These are phyloP conservation scores for Stephanodiscus minutulus DNA, from an alignment of 108 stramenopile genomes.

Conservation along the genomic window DNA sequence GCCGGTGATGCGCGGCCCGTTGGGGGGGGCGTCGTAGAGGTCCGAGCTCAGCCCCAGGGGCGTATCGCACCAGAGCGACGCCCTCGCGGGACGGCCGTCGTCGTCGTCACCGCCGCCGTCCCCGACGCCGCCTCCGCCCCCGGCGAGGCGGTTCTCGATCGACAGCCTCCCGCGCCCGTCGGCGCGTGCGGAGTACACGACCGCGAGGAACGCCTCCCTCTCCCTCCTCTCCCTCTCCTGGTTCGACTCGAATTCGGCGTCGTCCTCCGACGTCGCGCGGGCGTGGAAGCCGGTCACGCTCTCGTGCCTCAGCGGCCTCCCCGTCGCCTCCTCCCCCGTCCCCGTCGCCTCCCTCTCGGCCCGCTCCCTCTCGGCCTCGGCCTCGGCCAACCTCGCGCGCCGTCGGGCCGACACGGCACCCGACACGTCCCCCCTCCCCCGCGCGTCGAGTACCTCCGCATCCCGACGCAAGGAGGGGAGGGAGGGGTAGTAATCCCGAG, in stretches of 20 bases:
- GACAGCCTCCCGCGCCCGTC: constrained; percentile 24
- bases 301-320: constrained; percentile 64
- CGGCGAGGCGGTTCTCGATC: constrained; percentile 16
- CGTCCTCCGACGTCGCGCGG: constrained; percentile 81
- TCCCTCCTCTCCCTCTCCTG: constrained; percentile 59
- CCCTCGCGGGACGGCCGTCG: not conserved
- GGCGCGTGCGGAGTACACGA: constrained; percentile 34
- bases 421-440: constrained; percentile 59
- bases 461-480: constrained; percentile 55
- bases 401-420: constrained; percentile 74
- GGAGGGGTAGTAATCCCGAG: constrained; percentile 75
- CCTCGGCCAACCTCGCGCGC: constrained; percentile 50
- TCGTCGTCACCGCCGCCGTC: not conserved
- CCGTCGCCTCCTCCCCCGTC: not conserved
- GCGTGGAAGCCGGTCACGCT: constrained; percentile 76
- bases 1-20: constrained; percentile 35
- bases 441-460: constrained; percentile 55
- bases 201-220: constrained; percentile 39
- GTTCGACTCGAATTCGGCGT: constrained; percentile 75
- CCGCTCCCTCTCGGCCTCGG: constrained; percentile 53
- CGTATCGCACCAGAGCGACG: constrained; percentile 33
- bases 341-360: constrained; percentile 32
- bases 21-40: constrained; percentile 37
- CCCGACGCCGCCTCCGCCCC: not conserved
- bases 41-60: constrained; percentile 51